A percentile compares a stretch with the other conserved stretches of the same genome.
Evolutionary conservation across 495 filamentous ascomycete species (phyloP).

Genomic region (Tuber brumale): DNA sequence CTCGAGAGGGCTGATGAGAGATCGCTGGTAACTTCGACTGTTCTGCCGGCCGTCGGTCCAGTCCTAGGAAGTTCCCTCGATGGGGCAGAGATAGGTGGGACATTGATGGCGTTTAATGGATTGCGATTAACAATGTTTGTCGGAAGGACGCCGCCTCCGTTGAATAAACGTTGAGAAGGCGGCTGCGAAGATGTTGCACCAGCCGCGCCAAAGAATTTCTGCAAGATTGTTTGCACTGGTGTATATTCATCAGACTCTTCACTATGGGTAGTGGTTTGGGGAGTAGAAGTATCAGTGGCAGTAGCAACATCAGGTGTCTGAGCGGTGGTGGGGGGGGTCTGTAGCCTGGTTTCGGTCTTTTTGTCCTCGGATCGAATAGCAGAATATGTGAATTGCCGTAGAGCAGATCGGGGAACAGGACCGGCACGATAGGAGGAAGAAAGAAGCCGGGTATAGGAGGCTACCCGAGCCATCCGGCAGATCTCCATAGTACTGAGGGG

Average conservation of each 20-base stretch:
- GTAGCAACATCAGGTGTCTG: neutral
- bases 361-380: slow-evolving; percentile 31
- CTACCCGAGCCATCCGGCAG: slow-evolving; percentile 42
- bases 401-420: slow-evolving; percentile 7
- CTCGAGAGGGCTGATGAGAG: slow-evolving; percentile 51
- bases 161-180: neutral
- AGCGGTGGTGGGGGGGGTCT: neutral
- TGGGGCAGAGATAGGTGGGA: neutral
- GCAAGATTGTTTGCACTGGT: neutral
- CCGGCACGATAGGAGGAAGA: slow-evolving; percentile 17
- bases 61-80: slow-evolving; percentile 43
- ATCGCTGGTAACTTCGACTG: slow-evolving; percentile 52
- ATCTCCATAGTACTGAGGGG: slow-evolving; percentile 44
- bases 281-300: neutral
- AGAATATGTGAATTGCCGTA: slow-evolving; percentile 34
- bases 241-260: slow-evolving; percentile 4
- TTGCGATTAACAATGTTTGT: neutral
- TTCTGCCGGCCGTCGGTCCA: slow-evolving; percentile 54
- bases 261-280: neutral
- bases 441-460: slow-evolving; percentile 31
- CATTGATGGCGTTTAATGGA: neutral
- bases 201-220: neutral
- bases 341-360: slow-evolving; percentile 21
- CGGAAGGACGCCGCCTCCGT: neutral
- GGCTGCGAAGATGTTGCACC: neutral